Conservation (phyloP, 352 stramenopile species). For the Globisporangium irregulare region DNA sequence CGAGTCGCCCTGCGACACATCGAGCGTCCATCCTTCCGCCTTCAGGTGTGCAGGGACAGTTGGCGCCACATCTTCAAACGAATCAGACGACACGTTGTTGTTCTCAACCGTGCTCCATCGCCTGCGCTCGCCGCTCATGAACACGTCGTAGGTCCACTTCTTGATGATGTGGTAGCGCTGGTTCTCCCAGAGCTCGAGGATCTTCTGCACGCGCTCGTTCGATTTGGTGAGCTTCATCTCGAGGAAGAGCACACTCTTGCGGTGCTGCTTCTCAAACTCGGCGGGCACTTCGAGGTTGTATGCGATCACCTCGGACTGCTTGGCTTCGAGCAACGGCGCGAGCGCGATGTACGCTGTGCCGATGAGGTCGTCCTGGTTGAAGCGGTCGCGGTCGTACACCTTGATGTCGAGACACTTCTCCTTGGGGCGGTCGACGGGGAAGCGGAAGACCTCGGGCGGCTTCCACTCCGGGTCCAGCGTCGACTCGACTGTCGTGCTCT, state of each 20-base stretch:
- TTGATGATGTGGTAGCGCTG: conserved; percentile 77
- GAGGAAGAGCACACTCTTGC: conserved; percentile 56
- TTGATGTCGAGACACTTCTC: conserved; percentile 53
- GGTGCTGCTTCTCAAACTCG: conserved; percentile 58
- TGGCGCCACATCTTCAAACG: conserved; percentile 68
- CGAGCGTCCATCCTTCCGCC: conserved; percentile 73
- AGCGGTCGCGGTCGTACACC: conserved; percentile 64
- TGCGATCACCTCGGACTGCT: conserved; percentile 42
- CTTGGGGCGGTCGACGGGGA: conserved; percentile 54
- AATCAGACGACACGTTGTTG: conserved; percentile 53
- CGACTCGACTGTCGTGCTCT: conserved; percentile 45
- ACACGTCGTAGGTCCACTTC: conserved; percentile 68
- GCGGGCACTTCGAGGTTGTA: conserved; percentile 55
- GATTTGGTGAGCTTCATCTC: conserved; percentile 47
- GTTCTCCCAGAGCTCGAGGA: conserved; percentile 86
- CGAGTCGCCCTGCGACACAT: conserved; percentile 73
- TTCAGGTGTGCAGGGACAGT: conserved; percentile 45
- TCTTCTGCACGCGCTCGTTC: conserved; percentile 54
- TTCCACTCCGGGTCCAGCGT: conserved; percentile 55
- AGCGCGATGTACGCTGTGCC: conserved; percentile 47
- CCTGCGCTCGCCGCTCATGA: conserved; percentile 60
- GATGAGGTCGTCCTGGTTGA: conserved; percentile 58
- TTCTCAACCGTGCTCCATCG: conserved; percentile 72
- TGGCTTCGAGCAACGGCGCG: conserved; percentile 43
- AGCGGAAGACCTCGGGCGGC: conserved; percentile 55